Evolutionary conservation across 164 flowering plant species (phyloP).

Genomic region (Piper betle): DNA sequence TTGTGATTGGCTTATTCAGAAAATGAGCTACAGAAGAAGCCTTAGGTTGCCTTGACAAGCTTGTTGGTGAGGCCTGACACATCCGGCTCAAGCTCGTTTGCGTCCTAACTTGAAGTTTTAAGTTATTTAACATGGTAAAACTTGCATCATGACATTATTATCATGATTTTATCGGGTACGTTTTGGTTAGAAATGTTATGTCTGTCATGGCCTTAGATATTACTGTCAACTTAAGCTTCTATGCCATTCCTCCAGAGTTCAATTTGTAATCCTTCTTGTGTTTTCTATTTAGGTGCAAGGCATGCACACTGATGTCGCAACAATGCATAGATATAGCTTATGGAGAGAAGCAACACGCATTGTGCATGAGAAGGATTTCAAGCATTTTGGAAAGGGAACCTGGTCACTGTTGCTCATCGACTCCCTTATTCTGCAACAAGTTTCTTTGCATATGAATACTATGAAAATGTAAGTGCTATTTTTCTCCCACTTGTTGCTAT

Average conservation of each 20-base stretch:
- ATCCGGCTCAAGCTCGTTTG: not conserved
- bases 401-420: conserved; percentile 78
- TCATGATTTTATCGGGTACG: not conserved
- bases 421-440: conserved; percentile 77
- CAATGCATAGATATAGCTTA: conserved; percentile 47
- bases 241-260: not conserved
- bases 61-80: not conserved
- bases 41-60: not conserved
- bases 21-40: not conserved
- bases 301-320: conserved; percentile 62
- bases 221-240: not conserved
- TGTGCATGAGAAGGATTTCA: conserved; percentile 56
- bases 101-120: not conserved
- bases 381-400: conserved; percentile 87
- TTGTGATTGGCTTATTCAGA: not conserved
- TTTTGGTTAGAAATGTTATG: not conserved
- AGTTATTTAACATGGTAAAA: not conserved
- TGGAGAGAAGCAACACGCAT: conserved; percentile 76
- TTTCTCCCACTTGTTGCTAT: not conserved
- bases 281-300: conserved; percentile 80
- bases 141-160: not conserved
- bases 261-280: not conserved
- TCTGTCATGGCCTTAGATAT: not conserved
- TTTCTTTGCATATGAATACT: conserved; percentile 66
- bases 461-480: conserved; percentile 41